These are phyloP conservation scores for Raphanus sativus DNA, from an alignment of 345 rosid genomes.

Conservation along the genomic window DNA sequence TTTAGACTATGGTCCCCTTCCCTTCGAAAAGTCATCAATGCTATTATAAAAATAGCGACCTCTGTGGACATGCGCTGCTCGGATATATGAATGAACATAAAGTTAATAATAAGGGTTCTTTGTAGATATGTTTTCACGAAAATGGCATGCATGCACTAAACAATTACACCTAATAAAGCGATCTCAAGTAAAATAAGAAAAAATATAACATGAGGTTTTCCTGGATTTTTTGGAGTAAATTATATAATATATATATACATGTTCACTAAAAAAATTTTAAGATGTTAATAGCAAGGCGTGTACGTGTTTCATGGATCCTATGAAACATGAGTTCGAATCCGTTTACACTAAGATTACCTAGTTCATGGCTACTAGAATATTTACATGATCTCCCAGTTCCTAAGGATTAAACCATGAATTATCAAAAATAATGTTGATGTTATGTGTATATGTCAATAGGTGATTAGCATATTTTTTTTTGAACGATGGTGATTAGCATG, in stretches of 20 bases:
- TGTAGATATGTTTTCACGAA: constrained; percentile 36
- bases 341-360: no score
- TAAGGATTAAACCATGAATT: no score
- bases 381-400: no score
- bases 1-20: constrained; percentile 27
- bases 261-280: background rate
- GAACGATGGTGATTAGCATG: background rate
- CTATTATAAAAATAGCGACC: constrained; percentile 13
- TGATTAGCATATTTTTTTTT: background rate
- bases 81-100: constrained; percentile 1
- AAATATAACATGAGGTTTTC: background rate
- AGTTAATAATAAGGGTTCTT: constrained; percentile 16
- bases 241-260: background rate
- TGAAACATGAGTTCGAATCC: no score
- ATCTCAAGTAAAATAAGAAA: background rate
- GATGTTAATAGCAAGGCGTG: no score
- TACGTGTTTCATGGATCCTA: no score
- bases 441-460: background rate
- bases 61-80: constrained; percentile 30
- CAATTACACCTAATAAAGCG: constrained; percentile 32
- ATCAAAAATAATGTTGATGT: background rate
- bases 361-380: no score
- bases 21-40: constrained; percentile 19
- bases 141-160: constrained; percentile 30
- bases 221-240: background rate